A percentile compares a stretch with the other conserved stretches of the same genome.
phyloP scores from a whole-genome alignment of 2,329 filamentous ascomycete genomes.

The Aotearoamyces nothofagi region DNA sequence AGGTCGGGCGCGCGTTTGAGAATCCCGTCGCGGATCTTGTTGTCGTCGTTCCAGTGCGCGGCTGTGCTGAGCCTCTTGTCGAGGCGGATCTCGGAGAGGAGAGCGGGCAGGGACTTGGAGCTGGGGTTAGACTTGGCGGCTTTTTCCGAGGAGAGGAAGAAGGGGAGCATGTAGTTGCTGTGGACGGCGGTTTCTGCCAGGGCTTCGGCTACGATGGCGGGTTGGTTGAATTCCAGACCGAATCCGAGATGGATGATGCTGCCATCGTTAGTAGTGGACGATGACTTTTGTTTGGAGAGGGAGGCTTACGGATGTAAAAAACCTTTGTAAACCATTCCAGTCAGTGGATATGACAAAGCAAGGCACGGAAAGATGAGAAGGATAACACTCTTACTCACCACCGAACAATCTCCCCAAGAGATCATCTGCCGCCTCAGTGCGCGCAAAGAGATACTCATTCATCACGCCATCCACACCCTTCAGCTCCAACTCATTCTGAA shows the following conservation, averaged over 20 bases:
- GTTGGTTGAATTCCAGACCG: slow-evolving; percentile 65
- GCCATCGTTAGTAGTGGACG: too few species aligned
- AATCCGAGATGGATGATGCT: slow-evolving; percentile 73
- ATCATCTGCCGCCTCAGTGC: slow-evolving; percentile 46
- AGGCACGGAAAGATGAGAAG: too few species aligned
- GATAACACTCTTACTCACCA: too few species aligned
- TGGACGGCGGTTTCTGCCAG: slow-evolving; percentile 65
- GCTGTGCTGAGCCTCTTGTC: slow-evolving; percentile 38
- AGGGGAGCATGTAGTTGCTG: slow-evolving; percentile 33
- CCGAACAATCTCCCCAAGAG: slow-evolving; percentile 52
- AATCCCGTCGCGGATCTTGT: slow-evolving; percentile 53
- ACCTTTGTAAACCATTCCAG: too few species aligned
- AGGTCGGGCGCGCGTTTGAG: slow-evolving; percentile 45
- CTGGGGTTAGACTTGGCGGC: slow-evolving; percentile 14
- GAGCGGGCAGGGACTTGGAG: slow-evolving; percentile 32
- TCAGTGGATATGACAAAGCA: too few species aligned
- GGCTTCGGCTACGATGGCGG: slow-evolving; percentile 61
- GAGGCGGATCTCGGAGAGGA: slow-evolving; percentile 41
- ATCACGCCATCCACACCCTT: slow-evolving; percentile 45
- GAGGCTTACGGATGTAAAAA: too few species aligned
- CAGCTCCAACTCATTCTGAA: slow-evolving; percentile 51
- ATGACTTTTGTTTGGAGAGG: too few species aligned
- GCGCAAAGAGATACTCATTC: slow-evolving; percentile 49
- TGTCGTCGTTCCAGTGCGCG: slow-evolving; percentile 31
- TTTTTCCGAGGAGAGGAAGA: slow-evolving; percentile 34